Evolutionary conservation across 2,329 filamentous ascomycete species (phyloP).

Genomic region (Onygena corvina): DNA sequence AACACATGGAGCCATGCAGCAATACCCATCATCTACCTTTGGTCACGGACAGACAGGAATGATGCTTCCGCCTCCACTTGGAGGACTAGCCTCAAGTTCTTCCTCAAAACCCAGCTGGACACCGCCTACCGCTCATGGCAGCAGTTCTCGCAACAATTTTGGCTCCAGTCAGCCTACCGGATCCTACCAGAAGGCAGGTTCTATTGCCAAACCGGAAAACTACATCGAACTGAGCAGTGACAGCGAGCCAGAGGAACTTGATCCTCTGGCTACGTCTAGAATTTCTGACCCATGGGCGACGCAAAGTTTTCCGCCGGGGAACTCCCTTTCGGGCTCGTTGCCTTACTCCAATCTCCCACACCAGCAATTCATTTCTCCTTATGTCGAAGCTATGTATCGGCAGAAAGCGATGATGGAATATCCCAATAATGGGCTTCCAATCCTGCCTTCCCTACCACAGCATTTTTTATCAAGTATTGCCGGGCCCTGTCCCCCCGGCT

Average conservation of each 20-base stretch:
- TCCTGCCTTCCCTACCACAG: background rate
- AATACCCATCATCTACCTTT: background rate
- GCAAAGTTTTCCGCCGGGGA: background rate
- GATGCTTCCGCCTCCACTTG: slow-evolving; percentile 5
- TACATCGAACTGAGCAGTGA: slow-evolving; percentile 12
- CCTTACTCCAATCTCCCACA: too few species aligned
- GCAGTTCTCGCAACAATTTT: too few species aligned
- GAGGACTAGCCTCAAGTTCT: background rate
- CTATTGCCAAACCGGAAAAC: background rate
- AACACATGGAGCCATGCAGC: background rate
- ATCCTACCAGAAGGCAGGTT: background rate
- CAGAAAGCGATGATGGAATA: too few species aligned
- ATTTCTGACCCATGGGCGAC: background rate
- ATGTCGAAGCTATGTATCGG: too few species aligned
- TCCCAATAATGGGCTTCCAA: too few species aligned
- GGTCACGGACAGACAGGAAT: background rate
- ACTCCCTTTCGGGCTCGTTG: too few species aligned
- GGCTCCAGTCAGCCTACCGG: background rate
- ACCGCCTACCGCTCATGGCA: background rate
- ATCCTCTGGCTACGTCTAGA: background rate
- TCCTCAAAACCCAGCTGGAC: background rate
- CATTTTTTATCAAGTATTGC: background rate
- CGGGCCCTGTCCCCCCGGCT: background rate
- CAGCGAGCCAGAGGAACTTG: slow-evolving; percentile 11
- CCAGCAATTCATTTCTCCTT: too few species aligned